Conservation (phyloP, 805 yeast species). For the Yarrowia deformans region DNA sequence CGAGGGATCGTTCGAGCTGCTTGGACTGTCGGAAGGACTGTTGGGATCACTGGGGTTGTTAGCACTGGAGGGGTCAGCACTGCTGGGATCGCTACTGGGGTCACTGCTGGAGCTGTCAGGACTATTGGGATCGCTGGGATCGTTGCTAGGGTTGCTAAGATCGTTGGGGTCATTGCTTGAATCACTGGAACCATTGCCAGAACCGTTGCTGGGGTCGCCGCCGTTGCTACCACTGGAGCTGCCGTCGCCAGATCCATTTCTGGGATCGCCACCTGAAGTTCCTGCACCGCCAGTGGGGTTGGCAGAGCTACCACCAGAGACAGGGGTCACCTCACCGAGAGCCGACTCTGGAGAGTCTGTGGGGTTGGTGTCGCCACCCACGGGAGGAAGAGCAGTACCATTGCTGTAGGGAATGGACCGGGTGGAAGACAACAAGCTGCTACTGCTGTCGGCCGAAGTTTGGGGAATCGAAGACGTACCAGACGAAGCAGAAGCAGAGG, state of each 20-base stretch:
- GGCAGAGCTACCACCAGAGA: not conserved
- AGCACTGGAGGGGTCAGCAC: not conserved
- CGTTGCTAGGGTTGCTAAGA: not conserved
- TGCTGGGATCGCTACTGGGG: not conserved
- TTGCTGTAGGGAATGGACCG: conserved; percentile 22
- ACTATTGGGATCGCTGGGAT: not conserved
- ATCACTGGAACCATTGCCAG: conserved; percentile 2
- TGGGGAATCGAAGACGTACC: conserved; percentile 16
- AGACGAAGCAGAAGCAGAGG: conserved; percentile 1
- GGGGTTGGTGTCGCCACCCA: not conserved
- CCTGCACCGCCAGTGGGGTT: conserved; percentile 5
- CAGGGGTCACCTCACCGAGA: conserved; percentile 7
- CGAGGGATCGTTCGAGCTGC: not conserved
- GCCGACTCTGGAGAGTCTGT: conserved; percentile 1
- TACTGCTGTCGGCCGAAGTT: conserved; percentile 4
- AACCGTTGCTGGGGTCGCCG: not conserved
- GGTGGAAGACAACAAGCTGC: not conserved
- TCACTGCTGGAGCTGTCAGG: no score
- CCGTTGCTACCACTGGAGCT: not conserved
- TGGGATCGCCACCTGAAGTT: no score
- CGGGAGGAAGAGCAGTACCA: conserved; percentile 10
- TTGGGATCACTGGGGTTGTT: not conserved
- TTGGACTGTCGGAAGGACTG: not conserved
- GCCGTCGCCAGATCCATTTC: not conserved
- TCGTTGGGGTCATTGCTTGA: not conserved